These are phyloP conservation scores for Aspergillus tamarii DNA, from an alignment of 2,329 filamentous ascomycete species.

Conservation along the genomic window DNA sequence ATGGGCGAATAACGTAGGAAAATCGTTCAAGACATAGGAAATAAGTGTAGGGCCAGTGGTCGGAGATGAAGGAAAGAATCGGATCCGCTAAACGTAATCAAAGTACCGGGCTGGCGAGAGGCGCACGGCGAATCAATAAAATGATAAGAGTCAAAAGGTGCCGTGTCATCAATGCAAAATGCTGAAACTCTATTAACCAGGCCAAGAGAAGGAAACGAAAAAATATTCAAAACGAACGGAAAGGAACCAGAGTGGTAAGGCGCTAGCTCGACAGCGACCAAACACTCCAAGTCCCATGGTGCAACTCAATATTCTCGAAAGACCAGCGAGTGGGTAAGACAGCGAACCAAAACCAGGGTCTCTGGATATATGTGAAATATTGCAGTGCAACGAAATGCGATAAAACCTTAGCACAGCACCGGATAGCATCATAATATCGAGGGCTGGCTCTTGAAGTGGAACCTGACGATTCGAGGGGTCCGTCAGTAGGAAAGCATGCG, in stretches of 20 bases:
- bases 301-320: constrained; percentile 6
- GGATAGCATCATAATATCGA: constrained; percentile 24
- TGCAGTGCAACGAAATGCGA: neutral
- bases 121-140: neutral
- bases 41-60: constrained; percentile 18
- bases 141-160: constrained; percentile 1
- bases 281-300: neutral
- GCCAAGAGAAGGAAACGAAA: constrained; percentile 14
- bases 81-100: constrained; percentile 6
- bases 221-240: constrained; percentile 25
- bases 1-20: constrained; percentile 17
- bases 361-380: neutral
- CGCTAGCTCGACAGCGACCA: neutral
- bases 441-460: constrained; percentile 17
- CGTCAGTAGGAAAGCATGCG: constrained; percentile 48
- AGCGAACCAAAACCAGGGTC: neutral
- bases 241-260: constrained; percentile 12
- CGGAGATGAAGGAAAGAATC: constrained; percentile 16
- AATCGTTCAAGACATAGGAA: constrained; percentile 25
- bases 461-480: neutral
- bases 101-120: neutral
- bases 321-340: neutral
- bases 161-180: constrained; percentile 15
- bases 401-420: constrained; percentile 6
- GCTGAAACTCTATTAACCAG: constrained; percentile 8